Evolutionary conservation across 495 filamentous ascomycete species (phyloP), one percentile per base, ranked within the genome.

Genomic region (Neurospora tetraspora): DNA sequence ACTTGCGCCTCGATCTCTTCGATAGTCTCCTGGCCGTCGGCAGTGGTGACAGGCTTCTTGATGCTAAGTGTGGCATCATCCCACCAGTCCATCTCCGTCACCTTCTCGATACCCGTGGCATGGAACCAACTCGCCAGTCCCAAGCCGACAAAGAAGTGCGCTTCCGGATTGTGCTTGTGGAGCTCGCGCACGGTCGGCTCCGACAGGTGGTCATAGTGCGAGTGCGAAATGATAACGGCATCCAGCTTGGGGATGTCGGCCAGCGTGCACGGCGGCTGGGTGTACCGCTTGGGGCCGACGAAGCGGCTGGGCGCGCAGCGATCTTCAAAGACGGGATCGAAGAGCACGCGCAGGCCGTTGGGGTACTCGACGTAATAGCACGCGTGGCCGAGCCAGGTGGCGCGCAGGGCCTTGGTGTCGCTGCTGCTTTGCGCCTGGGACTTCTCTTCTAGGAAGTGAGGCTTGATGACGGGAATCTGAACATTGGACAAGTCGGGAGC

Each of bases 11-110:
- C 87, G 70, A 98, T 95, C 8, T 61, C 72, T 47, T 74, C 65
- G 10, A 73, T 71, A 2, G 76, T 43, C 70, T 81, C 81, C 74
- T 77, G 77, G 39, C 82, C 76, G 45, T 80, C 75, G 0, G 78
- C 53, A 11, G 42, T 43, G 6, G 10, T 37, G n/a, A 43, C 11
- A 14, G 18, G 4, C 20, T 61, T 71, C 39, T 86, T 86, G 61
- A 97, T 78, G 0, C 83, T 88, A 23, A 98, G 79, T 70, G 94
- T 90, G 11, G 89, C 87, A 72, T 93, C 89, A 74, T 97, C 91
- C 94, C 96, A 98, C 96, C 96, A 99, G 78, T 99, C 96, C 78
- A 97, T 78, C 82, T 98, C 95, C 2, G 92, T 95, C 47, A 96
- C 90, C 42, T 91, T 91, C 0, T 85, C 39, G 61, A 97, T 86